phyloP scores from a whole-genome alignment of 2,329 filamentous ascomycete species.

The Nigrospora sphaerica region DNA sequence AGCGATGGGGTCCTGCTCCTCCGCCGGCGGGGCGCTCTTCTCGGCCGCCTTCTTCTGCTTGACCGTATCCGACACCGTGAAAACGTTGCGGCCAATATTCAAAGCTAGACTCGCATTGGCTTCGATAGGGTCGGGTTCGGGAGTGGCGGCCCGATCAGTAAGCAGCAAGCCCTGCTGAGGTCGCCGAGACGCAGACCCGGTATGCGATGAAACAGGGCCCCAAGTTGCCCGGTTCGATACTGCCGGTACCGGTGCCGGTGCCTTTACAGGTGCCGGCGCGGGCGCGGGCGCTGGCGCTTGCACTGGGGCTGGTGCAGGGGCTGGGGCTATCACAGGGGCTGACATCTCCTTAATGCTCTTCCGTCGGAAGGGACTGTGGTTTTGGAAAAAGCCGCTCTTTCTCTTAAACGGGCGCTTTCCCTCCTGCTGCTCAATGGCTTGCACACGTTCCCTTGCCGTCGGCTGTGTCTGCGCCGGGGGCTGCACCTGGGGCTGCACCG shows the following conservation, averaged over 20 bases:
- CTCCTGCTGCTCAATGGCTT: background rate
- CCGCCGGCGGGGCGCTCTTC: slow-evolving; percentile 33
- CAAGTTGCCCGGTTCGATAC: slow-evolving; percentile 51
- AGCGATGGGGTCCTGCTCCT: slow-evolving; percentile 81
- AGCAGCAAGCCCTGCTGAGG: slow-evolving; percentile 30
- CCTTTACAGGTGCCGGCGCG: background rate
- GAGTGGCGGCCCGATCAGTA: slow-evolving; percentile 48
- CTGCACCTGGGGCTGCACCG: background rate
- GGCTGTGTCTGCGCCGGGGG: background rate
- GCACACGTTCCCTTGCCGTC: background rate
- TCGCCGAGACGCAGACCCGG: slow-evolving; percentile 22
- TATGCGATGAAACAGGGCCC: slow-evolving; percentile 31
- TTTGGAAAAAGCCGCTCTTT: slow-evolving; percentile 86
- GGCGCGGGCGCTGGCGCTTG: background rate
- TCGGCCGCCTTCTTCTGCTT: slow-evolving; percentile 38
- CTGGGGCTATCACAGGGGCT: slow-evolving; percentile 12
- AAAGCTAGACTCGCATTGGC: slow-evolving; percentile 88
- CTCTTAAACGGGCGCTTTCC: slow-evolving; percentile 64
- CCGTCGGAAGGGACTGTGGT: slow-evolving; percentile 83
- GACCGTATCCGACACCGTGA: slow-evolving; percentile 80
- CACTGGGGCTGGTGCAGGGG: background rate
- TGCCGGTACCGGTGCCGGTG: background rate
- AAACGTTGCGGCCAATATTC: slow-evolving; percentile 93
- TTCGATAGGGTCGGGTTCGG: slow-evolving; percentile 82
- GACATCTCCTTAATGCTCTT: slow-evolving; percentile 74